Conservation (phyloP, 2,329 filamentous ascomycete species). For the Emericellopsis atlantica region DNA sequence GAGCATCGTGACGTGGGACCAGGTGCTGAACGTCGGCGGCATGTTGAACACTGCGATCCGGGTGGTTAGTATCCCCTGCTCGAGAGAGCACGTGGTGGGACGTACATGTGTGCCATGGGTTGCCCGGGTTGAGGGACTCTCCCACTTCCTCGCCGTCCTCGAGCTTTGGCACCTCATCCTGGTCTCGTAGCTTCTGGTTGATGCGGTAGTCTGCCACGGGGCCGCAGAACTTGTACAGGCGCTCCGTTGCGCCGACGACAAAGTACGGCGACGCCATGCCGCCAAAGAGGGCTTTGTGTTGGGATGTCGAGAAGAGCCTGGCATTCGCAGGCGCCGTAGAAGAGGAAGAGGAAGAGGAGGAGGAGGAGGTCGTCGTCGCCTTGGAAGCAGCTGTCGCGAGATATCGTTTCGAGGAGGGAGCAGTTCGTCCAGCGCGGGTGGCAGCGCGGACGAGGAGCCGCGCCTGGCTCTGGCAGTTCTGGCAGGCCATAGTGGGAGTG, state of each 20-base stretch:
- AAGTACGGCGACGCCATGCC: conserved; percentile 44
- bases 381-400: conserved; percentile 1
- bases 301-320: conserved; percentile 24
- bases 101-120: conserved; percentile 65
- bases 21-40: conserved; percentile 80
- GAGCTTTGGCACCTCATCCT: conserved; percentile 55
- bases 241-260: conserved; percentile 67
- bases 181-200: conserved; percentile 51
- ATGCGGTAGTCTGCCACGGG: conserved; percentile 66
- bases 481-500: conserved; percentile 29
- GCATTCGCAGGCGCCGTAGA: conserved; percentile 6
- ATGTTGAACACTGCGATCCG: conserved; percentile 56
- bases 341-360: conserved; percentile 1
- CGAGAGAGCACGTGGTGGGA: conserved; percentile 3
- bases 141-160: conserved; percentile 76
- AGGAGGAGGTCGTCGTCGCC: conserved; percentile 3
- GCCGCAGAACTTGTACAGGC: conserved; percentile 65
- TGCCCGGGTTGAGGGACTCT: conserved; percentile 13
- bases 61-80: not conserved
- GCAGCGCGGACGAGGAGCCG: conserved; percentile 22
- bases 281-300: conserved; percentile 17
- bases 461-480: conserved; percentile 32
- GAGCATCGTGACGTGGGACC: conserved; percentile 91
- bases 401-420: conserved; percentile 3
- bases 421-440: conserved; percentile 11